phyloP scores from a whole-genome alignment of 441 rosid genomes.

The Populus trichocarpa region DNA sequence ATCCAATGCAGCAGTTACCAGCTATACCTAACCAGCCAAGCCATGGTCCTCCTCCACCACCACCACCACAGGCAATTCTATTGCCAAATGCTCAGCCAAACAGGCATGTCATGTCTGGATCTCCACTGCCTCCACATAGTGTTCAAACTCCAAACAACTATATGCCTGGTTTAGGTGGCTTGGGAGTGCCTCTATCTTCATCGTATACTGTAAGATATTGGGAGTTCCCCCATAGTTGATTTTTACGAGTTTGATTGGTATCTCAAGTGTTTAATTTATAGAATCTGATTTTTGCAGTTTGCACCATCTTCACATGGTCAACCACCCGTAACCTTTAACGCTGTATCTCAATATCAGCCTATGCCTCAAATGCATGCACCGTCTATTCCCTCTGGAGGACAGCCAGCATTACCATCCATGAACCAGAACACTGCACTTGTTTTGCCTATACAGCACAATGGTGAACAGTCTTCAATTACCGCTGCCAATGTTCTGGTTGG shows the following conservation, averaged over 20 bases:
- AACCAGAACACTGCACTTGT: slow-evolving; percentile 39
- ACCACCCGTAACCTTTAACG: slow-evolving; percentile 36
- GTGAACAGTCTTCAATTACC: slow-evolving; percentile 45
- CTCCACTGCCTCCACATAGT: slow-evolving; percentile 49
- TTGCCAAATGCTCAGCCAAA: slow-evolving; percentile 49
- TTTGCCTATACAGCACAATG: slow-evolving; percentile 37
- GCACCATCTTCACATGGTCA: slow-evolving; percentile 57
- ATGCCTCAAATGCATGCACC: slow-evolving; percentile 44
- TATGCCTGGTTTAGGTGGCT: slow-evolving; percentile 50
- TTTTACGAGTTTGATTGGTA: slow-evolving; percentile 7
- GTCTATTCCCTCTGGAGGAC: slow-evolving; percentile 48
- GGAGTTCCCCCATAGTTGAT: slow-evolving; percentile 8
- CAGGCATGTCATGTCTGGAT: slow-evolving; percentile 43
- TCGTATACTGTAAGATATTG: slow-evolving; percentile 56
- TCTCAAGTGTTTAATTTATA: slow-evolving; percentile 17
- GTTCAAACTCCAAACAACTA: slow-evolving; percentile 47
- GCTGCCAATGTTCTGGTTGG: slow-evolving; percentile 40
- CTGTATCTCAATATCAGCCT: slow-evolving; percentile 49
- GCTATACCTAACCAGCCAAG: slow-evolving; percentile 59
- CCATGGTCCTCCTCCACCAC: slow-evolving; percentile 37
- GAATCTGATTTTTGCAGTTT: slow-evolving; percentile 37
- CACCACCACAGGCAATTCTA: slow-evolving; percentile 45
- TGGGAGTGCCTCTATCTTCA: slow-evolving; percentile 51
- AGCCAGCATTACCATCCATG: slow-evolving; percentile 35
- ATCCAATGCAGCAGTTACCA: slow-evolving; percentile 55